Evolutionary conservation across 2,329 filamentous ascomycete species (phyloP).

Genomic region (Sordariomycetes sp.): DNA sequence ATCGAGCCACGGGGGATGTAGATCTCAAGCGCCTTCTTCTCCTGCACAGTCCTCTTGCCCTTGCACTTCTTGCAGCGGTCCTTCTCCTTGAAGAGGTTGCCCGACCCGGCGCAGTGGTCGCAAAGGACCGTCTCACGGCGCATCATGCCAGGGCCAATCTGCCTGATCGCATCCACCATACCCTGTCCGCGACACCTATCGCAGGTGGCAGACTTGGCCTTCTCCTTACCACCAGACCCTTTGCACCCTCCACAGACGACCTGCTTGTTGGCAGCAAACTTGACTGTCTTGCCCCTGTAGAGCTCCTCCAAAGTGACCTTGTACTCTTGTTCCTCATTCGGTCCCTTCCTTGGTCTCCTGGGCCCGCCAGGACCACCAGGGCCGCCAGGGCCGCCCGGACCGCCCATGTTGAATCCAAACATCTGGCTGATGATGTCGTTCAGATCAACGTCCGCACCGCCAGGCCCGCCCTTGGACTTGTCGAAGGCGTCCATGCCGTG

Average conservation of each 20-base stretch:
- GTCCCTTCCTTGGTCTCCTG: constrained; percentile 59
- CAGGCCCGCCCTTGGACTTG: constrained; percentile 56
- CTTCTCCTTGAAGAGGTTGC: constrained; percentile 85
- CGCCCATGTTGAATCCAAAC: constrained; percentile 70
- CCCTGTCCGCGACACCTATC: constrained; percentile 77
- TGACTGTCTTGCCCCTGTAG: constrained; percentile 97
- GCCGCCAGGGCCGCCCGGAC: constrained; percentile 30
- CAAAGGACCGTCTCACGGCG: constrained; percentile 74
- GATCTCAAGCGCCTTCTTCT: constrained; percentile 91
- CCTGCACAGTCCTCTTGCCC: constrained; percentile 74
- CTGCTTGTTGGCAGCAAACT: constrained; percentile 93
- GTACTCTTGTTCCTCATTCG: constrained; percentile 83
- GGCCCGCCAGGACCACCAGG: constrained; percentile 41
- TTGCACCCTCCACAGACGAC: constrained; percentile 82
- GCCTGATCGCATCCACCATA: constrained; percentile 65
- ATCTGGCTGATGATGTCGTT: constrained; percentile 91
- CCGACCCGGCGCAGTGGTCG: constrained; percentile 75
- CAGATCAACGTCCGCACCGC: constrained; percentile 67
- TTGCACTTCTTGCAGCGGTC: constrained; percentile 99
- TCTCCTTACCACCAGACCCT: constrained; percentile 83
- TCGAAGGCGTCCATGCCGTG: constrained; percentile 97
- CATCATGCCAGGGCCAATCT: constrained; percentile 79
- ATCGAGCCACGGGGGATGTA: constrained; percentile 85
- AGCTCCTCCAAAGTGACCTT: constrained; percentile 87
- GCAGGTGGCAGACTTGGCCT: constrained; percentile 76